Evolutionary conservation across 2,329 filamentous ascomycete species (phyloP).

Genomic region (Nemania serpens): DNA sequence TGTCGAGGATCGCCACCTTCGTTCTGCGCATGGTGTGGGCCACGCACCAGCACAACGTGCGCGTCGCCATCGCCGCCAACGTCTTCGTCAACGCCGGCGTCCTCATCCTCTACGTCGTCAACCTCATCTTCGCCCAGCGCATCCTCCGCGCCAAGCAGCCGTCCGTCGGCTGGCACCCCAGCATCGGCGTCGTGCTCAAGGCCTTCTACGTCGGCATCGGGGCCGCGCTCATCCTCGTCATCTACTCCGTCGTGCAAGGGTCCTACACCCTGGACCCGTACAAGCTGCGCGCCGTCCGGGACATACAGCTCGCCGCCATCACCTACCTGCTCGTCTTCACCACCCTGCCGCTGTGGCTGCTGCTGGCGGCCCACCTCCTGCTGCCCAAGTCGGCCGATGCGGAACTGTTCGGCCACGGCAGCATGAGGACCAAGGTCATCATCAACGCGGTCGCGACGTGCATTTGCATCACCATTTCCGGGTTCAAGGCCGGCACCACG

Average conservation of each 20-base stretch:
- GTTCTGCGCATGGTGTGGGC: conserved; percentile 46
- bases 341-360: conserved; percentile 35
- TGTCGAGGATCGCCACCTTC: conserved; percentile 43
- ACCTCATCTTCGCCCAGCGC: conserved; percentile 47
- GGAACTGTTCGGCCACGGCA: conserved; percentile 43
- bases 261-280: conserved; percentile 36
- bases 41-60: conserved; percentile 33
- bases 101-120: conserved; percentile 44
- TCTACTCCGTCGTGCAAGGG: conserved; percentile 39
- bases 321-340: conserved; percentile 40
- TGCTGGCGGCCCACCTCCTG: conserved; percentile 35
- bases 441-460: conserved; percentile 35
- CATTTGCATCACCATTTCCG: conserved; percentile 33
- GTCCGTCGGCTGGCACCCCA: conserved; percentile 42
- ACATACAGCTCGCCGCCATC: conserved; percentile 37
- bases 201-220: conserved; percentile 38
- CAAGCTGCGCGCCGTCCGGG: conserved; percentile 30
- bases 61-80: conserved; percentile 42
- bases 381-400: conserved; percentile 35
- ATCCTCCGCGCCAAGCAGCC: conserved; percentile 47
- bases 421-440: conserved; percentile 37
- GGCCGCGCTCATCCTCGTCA: conserved; percentile 40
- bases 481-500: conserved; percentile 37
- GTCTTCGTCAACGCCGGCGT: conserved; percentile 47
- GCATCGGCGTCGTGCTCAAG: conserved; percentile 36